Conservation (phyloP, 805 yeast genomes). For the Candida michaelii region DNA sequence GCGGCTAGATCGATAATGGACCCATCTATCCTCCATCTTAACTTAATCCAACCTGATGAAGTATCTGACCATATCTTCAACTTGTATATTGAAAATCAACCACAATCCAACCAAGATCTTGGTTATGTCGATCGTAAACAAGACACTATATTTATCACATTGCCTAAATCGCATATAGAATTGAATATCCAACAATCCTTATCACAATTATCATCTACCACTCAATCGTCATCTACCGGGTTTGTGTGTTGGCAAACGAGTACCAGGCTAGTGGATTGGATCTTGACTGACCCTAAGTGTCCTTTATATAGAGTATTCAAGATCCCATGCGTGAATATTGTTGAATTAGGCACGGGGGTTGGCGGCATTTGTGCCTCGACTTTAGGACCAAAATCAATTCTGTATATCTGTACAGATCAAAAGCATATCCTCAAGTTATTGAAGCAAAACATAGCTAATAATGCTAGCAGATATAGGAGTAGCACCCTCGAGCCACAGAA, state of each 20-base stretch:
- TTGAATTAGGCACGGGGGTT: conserved; percentile 66
- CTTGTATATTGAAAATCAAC: conserved; percentile 26
- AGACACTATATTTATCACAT: conserved; percentile 22
- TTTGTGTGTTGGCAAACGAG: conserved; percentile 62
- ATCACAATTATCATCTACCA: conserved; percentile 30
- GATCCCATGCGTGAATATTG: conserved; percentile 20
- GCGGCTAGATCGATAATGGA: neutral
- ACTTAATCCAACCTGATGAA: conserved; percentile 5
- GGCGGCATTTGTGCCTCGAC: conserved; percentile 49
- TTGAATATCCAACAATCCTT: conserved; percentile 34
- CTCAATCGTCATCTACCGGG: conserved; percentile 47
- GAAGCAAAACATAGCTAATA: conserved; percentile 44
- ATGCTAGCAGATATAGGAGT: conserved; percentile 19
- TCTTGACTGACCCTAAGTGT: conserved; percentile 27
- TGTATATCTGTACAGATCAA: conserved; percentile 61
- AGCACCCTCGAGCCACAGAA: neutral
- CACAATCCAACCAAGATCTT: conserved; percentile 27
- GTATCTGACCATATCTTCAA: conserved; percentile 34
- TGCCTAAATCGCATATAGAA: conserved; percentile 23
- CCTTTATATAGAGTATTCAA: conserved; percentile 23
- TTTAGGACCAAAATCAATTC: conserved; percentile 30
- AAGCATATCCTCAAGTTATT: conserved; percentile 51
- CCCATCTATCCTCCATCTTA: neutral
- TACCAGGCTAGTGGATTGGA: conserved; percentile 53
- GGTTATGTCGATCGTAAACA: conserved; percentile 35